phyloP scores from a whole-genome alignment of 768 basidiomycete species.

The Lentinula detonsa region DNA sequence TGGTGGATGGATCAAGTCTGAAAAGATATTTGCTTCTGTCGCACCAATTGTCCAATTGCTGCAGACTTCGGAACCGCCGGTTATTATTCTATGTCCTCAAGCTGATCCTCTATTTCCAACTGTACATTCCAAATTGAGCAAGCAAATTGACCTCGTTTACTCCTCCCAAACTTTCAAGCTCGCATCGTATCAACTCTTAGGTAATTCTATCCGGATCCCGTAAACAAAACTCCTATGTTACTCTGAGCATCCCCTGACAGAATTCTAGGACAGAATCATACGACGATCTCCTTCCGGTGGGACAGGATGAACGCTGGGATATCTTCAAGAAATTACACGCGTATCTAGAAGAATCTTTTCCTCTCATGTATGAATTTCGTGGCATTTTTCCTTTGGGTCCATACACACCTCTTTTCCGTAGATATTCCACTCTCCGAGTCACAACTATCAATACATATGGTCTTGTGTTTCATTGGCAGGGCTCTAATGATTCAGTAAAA shows the following conservation, averaged over 20 bases:
- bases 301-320: slow-evolving; percentile 44
- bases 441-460: slow-evolving; percentile 75
- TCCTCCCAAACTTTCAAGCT: slow-evolving; percentile 12
- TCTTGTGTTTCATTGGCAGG: slow-evolving; percentile 66
- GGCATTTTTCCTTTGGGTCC: background rate
- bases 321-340: slow-evolving; percentile 32
- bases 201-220: slow-evolving; percentile 17
- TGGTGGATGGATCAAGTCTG: background rate
- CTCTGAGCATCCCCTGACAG: background rate
- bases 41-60: background rate
- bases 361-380: slow-evolving; percentile 39
- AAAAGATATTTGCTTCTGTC: background rate
- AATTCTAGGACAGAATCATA: slow-evolving; percentile 40
- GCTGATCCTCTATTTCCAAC: slow-evolving; percentile 12
- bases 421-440: slow-evolving; percentile 49
- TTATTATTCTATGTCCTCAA: slow-evolving; percentile 15
- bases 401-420: slow-evolving; percentile 15
- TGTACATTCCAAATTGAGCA: slow-evolving; percentile 15
- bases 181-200: slow-evolving; percentile 14
- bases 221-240: background rate
- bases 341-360: slow-evolving; percentile 38
- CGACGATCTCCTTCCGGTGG: slow-evolving; percentile 42
- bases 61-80: background rate
- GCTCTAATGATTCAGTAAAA: slow-evolving; percentile 53
- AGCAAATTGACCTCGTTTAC: background rate